A percentile compares a stretch with the other conserved stretches of the same genome.
Evolutionary conservation across 805 yeast species (phyloP).

Genomic region (Ogataea chonburiensis): DNA sequence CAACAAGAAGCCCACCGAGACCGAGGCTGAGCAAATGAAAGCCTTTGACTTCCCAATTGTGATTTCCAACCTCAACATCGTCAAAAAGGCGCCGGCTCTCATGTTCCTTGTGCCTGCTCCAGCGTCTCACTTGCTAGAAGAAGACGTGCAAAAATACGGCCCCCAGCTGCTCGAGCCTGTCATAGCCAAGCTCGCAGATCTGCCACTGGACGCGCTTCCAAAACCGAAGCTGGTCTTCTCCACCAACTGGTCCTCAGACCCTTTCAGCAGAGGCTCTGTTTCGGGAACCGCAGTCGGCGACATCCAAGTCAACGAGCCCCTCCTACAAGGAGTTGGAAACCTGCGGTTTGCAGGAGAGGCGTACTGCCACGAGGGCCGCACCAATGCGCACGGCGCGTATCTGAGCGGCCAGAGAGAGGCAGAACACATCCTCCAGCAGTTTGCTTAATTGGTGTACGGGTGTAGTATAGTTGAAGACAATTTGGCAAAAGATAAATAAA

Average conservation of each 20-base stretch:
- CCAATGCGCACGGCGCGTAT: constrained; percentile 58
- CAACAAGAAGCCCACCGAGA: constrained; percentile 13
- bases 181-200: constrained; percentile 31
- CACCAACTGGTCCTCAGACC: constrained; percentile 49
- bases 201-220: constrained; percentile 23
- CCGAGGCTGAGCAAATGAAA: constrained; percentile 11
- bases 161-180: constrained; percentile 45
- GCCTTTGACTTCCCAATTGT: constrained; percentile 33
- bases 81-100: constrained; percentile 37
- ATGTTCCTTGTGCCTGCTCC: constrained; percentile 49
- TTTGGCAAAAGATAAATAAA: constrained; percentile 7
- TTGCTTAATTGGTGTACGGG: no score
- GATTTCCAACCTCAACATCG: constrained; percentile 27
- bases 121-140: constrained; percentile 45
- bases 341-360: constrained; percentile 58
- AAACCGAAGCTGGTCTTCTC: constrained; percentile 27
- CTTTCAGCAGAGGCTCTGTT: constrained; percentile 50
- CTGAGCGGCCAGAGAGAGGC: constrained; percentile 51
- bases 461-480: no score
- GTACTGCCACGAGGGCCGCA: constrained; percentile 48
- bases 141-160: constrained; percentile 36
- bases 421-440: constrained; percentile 9
- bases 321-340: constrained; percentile 33
- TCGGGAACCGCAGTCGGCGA: constrained; percentile 43
- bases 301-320: constrained; percentile 34